These are phyloP conservation scores for Hypericum perforatum DNA, from an alignment of 345 rosid genomes.

Conservation along the genomic window DNA sequence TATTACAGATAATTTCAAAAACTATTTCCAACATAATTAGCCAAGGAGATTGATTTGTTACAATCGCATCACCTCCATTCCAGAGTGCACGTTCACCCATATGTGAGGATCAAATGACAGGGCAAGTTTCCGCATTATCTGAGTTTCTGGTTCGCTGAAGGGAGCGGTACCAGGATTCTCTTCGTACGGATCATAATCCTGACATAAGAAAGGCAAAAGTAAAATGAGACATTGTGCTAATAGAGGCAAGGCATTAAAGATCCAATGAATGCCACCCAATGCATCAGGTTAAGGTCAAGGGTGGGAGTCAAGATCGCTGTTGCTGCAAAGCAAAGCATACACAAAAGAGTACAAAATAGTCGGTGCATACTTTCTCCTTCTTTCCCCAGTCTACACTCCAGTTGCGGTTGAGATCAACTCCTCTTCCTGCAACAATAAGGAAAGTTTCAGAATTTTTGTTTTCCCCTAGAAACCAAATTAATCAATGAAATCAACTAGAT, in stretches of 20 bases:
- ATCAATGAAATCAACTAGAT: conserved; percentile 9
- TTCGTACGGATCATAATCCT: conserved; percentile 98
- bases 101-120: conserved; percentile 84
- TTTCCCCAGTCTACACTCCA: conserved; percentile 99
- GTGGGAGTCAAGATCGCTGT: too few relatives aligned
- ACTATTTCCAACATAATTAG: too few relatives aligned
- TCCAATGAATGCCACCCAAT: too few relatives aligned
- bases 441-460: conserved; percentile 9
- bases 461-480: conserved; percentile 9
- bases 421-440: conserved; percentile 57
- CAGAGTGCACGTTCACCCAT: conserved; percentile 96
- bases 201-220: conserved; percentile 9
- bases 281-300: too few relatives aligned
- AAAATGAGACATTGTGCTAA: conserved; percentile 1
- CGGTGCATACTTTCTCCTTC: conserved; percentile 68
- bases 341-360: neutral
- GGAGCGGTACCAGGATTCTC: conserved; percentile 93
- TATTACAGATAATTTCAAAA: too few relatives aligned
- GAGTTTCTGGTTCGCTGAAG: conserved; percentile 94
- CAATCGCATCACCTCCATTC: conserved; percentile 57
- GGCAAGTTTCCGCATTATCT: conserved; percentile 85
- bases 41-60: too few relatives aligned
- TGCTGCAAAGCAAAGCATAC: neutral
- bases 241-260: too few relatives aligned
- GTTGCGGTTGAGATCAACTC: conserved; percentile 94